A percentile compares a stretch with the other conserved stretches of the same genome.
Evolutionary conservation across 2,329 filamentous ascomycete species (phyloP).

Genomic region (Diaporthe citriasiana): DNA sequence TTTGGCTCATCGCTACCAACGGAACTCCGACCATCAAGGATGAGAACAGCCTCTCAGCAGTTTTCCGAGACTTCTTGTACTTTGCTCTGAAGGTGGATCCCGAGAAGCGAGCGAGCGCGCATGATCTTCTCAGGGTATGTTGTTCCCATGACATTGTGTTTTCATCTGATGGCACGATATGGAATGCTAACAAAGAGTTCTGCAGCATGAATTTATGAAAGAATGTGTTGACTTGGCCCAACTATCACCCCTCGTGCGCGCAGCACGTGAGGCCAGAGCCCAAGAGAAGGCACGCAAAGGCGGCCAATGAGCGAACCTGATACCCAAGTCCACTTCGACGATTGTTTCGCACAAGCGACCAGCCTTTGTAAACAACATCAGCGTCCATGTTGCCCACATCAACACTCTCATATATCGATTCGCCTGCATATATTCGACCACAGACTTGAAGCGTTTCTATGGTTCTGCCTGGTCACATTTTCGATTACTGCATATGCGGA

Average conservation of each 20-base stretch:
- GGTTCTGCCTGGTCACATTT: slow-evolving; percentile 23
- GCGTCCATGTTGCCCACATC: slow-evolving; percentile 34
- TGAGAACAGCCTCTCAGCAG: slow-evolving; percentile 81
- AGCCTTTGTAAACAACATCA: slow-evolving; percentile 37
- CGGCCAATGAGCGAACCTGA: slow-evolving; percentile 49
- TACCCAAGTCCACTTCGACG: slow-evolving; percentile 32
- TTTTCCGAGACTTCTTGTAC: slow-evolving; percentile 92
- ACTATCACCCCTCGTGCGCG: slow-evolving; percentile 87
- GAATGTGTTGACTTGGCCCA: slow-evolving; percentile 80
- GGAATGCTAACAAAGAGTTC: slow-evolving; percentile 42
- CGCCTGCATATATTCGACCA: slow-evolving; percentile 41
- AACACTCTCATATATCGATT: slow-evolving; percentile 35
- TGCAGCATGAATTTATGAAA: slow-evolving; percentile 85
- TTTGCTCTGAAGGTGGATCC: slow-evolving; percentile 97
- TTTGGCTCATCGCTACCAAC: slow-evolving; percentile 97
- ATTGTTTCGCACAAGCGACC: slow-evolving; percentile 22
- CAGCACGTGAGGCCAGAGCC: slow-evolving; percentile 86
- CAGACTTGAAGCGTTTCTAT: slow-evolving; percentile 27
- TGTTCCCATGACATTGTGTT: slow-evolving; percentile 36
- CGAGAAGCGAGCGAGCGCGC: slow-evolving; percentile 94
- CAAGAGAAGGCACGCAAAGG: slow-evolving; percentile 85
- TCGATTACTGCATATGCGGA: slow-evolving; percentile 28
- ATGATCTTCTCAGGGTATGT: slow-evolving; percentile 88
- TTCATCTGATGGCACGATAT: slow-evolving; percentile 49
- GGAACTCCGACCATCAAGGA: slow-evolving; percentile 97